Conservation (phyloP, 2,329 filamentous ascomycete genomes). For the Diaporthe sp. region DNA sequence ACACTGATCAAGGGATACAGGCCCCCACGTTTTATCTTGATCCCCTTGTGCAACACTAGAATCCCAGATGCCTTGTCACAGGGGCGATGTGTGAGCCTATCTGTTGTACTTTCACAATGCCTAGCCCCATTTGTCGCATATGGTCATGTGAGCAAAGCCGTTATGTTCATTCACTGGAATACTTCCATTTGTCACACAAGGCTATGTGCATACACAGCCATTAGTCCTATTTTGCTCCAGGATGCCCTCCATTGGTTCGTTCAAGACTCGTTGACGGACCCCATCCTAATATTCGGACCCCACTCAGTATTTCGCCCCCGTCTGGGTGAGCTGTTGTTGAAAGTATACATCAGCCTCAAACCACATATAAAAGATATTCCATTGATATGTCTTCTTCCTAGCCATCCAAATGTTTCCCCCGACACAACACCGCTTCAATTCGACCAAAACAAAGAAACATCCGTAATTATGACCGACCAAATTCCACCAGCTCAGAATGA, state of each 20-base stretch:
- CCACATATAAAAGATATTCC: background rate
- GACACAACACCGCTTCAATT: background rate
- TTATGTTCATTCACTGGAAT: background rate
- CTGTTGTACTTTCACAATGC: background rate
- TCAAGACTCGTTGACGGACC: background rate
- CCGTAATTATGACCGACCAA: accelerated
- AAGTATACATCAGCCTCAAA: background rate
- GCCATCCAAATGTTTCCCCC: background rate
- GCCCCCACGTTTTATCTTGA: background rate
- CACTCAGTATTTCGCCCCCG: background rate
- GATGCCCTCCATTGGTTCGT: background rate
- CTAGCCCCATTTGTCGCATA: background rate
- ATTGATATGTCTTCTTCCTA: background rate
- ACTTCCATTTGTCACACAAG: background rate
- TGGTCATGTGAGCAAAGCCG: background rate
- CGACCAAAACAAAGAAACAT: accelerated
- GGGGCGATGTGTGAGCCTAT: background rate
- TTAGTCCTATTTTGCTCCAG: background rate
- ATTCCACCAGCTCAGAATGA: background rate
- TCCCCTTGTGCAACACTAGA: background rate
- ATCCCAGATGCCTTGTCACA: background rate
- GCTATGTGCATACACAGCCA: background rate
- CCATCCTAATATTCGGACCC: background rate
- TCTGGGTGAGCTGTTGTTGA: background rate
- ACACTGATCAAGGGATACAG: background rate